Evolutionary conservation across 371 early-diverging fungal species (phyloP).

Genomic region (Saksenaea vasiformis): DNA sequence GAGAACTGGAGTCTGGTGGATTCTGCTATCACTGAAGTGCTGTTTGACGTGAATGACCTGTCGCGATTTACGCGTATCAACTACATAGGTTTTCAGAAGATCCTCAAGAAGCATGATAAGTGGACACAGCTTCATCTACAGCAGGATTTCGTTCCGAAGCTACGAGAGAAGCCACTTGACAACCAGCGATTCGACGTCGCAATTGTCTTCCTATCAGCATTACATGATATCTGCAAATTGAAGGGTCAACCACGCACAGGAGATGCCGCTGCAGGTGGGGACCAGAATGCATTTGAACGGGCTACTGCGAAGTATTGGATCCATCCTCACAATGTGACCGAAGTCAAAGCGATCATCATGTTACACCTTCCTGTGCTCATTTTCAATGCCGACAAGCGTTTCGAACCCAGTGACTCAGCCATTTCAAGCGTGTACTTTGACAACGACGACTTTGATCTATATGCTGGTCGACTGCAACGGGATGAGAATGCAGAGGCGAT

Average conservation of each 20-base stretch:
- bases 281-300: slow-evolving; percentile 72
- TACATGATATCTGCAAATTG: slow-evolving; percentile 24
- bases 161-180: slow-evolving; percentile 29
- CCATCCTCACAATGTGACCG: slow-evolving; percentile 95
- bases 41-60: slow-evolving; percentile 76
- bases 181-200: slow-evolving; percentile 34
- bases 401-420: slow-evolving; percentile 43
- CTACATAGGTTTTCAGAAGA: slow-evolving; percentile 85
- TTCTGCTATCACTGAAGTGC: slow-evolving; percentile 27
- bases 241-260: slow-evolving; percentile 19
- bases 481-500: slow-evolving; percentile 92
- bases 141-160: slow-evolving; percentile 77
- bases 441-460: slow-evolving; percentile 89
- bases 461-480: slow-evolving; percentile 88
- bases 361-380: slow-evolving; percentile 94
- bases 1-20: slow-evolving; percentile 20
- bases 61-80: slow-evolving; percentile 88
- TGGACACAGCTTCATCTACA: slow-evolving; percentile 59
- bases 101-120: slow-evolving; percentile 90
- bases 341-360: slow-evolving; percentile 88
- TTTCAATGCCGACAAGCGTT: slow-evolving; percentile 63
- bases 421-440: slow-evolving; percentile 96
- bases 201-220: slow-evolving; percentile 22
- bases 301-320: slow-evolving; percentile 98
- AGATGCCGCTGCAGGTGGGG: slow-evolving; percentile 4